Conservation (phyloP, 2,329 filamentous ascomycete genomes). For the Neodidymelliopsis sp. region DNA sequence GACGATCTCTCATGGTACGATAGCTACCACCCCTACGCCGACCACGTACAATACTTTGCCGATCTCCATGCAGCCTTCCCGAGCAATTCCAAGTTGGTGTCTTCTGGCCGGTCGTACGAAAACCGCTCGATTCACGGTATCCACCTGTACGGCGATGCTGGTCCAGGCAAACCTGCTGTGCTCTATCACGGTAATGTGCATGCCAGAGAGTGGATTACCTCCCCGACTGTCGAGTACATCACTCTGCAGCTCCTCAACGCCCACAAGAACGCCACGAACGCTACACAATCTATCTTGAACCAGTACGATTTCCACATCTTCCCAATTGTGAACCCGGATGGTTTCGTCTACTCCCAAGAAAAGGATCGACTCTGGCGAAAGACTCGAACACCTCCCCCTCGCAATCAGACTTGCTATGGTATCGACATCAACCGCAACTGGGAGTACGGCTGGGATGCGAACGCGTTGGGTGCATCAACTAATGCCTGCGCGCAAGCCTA, state of each 20-base stretch:
- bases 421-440: slow-evolving; percentile 48
- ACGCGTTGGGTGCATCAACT: slow-evolving; percentile 37
- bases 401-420: slow-evolving; percentile 40
- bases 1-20: slow-evolving; percentile 28
- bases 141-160: slow-evolving; percentile 32
- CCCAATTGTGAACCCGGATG: slow-evolving; percentile 34
- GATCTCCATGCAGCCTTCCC: slow-evolving; percentile 28
- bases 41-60: slow-evolving; percentile 29
- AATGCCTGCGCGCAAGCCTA: slow-evolving; percentile 42
- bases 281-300: slow-evolving; percentile 37
- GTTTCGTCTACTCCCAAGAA: slow-evolving; percentile 45
- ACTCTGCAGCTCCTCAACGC: slow-evolving; percentile 28
- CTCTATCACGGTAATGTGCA: slow-evolving; percentile 26
- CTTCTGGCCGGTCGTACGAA: slow-evolving; percentile 29
- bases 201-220: slow-evolving; percentile 54
- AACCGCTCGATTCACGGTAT: slow-evolving; percentile 33
- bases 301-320: slow-evolving; percentile 36
- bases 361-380: slow-evolving; percentile 47
- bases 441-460: slow-evolving; percentile 40
- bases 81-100: slow-evolving; percentile 29
- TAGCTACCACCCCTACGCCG: slow-evolving; percentile 30
- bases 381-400: slow-evolving; percentile 39
- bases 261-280: slow-evolving; percentile 25
- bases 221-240: slow-evolving; percentile 35
- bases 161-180: slow-evolving; percentile 49